Evolutionary conservation across 805 yeast species (phyloP).

Genomic region (Blastobotrys muscicola): DNA sequence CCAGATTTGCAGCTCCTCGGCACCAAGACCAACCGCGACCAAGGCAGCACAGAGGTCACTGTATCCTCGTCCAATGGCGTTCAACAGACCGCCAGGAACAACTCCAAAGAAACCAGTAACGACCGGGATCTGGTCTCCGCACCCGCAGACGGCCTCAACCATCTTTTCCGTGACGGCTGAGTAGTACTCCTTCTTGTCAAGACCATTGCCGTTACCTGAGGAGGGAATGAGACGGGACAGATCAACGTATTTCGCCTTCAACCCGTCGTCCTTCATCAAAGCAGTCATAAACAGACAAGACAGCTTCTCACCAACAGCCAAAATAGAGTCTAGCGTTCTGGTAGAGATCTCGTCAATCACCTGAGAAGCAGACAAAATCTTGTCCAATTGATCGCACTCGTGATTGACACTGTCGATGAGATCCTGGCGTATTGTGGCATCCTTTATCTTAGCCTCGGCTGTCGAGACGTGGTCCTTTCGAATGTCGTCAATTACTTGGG

Average conservation of each 20-base stretch:
- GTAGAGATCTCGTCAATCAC: conserved; percentile 86
- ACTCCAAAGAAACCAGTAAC: conserved; percentile 92
- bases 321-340: conserved; percentile 78
- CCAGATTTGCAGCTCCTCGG: conserved; percentile 96
- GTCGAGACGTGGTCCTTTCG: conserved; percentile 71
- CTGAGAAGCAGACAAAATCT: conserved; percentile 75
- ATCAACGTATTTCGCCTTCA: conserved; percentile 70
- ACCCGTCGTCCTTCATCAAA: conserved; percentile 73
- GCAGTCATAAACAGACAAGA: conserved; percentile 85
- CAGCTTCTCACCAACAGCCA: conserved; percentile 90
- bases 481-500: conserved; percentile 51
- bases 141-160: conserved; percentile 35
- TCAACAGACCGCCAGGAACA: conserved; percentile 90
- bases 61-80: conserved; percentile 94
- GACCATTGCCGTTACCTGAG: conserved; percentile 40
- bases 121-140: conserved; percentile 58
- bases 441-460: conserved; percentile 46
- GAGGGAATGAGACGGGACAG: conserved; percentile 62
- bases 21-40: conserved; percentile 83
- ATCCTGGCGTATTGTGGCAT: conserved; percentile 37
- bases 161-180: conserved; percentile 40
- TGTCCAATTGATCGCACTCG: conserved; percentile 61
- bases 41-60: conserved; percentile 97
- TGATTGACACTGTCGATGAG: conserved; percentile 49
- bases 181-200: conserved; percentile 56